Percentiles rank a stretch among this genome's conserved stretches.
Conservation (phyloP, 257 asterid genomes). For the Anisodus tanguticus region DNA sequence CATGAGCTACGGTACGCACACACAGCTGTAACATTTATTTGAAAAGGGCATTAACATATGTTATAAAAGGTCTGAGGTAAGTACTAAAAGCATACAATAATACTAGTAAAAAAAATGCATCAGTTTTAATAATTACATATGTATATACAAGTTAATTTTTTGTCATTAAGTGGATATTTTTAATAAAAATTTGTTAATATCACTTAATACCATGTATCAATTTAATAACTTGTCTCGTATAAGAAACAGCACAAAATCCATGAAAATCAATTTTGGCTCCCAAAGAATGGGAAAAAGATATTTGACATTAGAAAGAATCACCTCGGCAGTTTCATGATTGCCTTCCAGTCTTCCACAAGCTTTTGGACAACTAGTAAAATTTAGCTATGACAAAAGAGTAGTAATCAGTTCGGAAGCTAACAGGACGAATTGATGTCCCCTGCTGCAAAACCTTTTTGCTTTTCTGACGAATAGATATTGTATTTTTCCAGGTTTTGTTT, state of each 20-base stretch:
- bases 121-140: not conserved
- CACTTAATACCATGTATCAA: too few relatives aligned
- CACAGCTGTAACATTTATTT: conserved; percentile 8
- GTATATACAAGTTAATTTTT: not conserved
- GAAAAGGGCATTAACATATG: not conserved
- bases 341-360: not conserved
- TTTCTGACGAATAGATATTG: conserved; percentile 22
- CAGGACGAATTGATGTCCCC: not conserved
- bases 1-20: not conserved
- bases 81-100: conserved; percentile 9
- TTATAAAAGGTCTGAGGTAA: not conserved
- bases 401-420: not conserved
- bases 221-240: too few relatives aligned
- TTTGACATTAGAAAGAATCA: too few relatives aligned
- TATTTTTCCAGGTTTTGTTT: conserved; percentile 76
- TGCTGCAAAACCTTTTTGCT: conserved; percentile 16
- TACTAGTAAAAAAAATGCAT: not conserved
- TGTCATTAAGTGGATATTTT: too few relatives aligned
- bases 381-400: conserved; percentile 1
- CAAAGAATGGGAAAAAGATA: too few relatives aligned
- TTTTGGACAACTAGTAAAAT: not conserved
- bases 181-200: too few relatives aligned
- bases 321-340: not conserved
- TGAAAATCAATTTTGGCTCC: too few relatives aligned
- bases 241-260: too few relatives aligned